Conservation (phyloP, 345 rosid genomes). For the Corchorus capsularis region DNA sequence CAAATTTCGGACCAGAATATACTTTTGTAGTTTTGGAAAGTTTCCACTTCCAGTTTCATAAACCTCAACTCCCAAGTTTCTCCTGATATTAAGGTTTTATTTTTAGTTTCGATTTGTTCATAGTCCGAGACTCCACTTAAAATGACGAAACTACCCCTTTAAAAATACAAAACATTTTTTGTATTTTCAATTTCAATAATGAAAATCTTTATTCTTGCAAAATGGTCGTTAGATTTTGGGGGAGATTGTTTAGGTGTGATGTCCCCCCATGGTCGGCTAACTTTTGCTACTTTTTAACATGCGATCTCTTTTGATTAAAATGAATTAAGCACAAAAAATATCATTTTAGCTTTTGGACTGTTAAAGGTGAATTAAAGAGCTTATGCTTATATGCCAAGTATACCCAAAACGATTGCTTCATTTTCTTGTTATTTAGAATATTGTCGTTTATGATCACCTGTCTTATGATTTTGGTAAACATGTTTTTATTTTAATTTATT, state of each 20-base stretch:
- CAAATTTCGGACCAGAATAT: neutral
- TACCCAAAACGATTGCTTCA: neutral
- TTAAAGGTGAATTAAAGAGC: slow-evolving; percentile 4
- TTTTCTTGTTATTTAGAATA: neutral
- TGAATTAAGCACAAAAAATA: too few relatives aligned
- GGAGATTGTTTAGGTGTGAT: neutral
- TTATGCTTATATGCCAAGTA: slow-evolving; percentile 11
- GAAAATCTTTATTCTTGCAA: neutral
- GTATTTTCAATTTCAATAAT: neutral
- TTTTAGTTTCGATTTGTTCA: neutral
- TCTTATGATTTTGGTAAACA: neutral
- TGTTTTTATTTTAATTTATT: too few relatives aligned
- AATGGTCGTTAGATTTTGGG: neutral
- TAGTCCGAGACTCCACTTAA: too few relatives aligned
- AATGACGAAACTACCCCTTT: neutral
- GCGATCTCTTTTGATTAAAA: neutral
- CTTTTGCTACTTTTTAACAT: neutral
- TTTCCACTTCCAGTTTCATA: neutral
- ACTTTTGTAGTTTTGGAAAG: neutral
- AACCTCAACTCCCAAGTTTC: neutral
- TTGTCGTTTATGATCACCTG: neutral
- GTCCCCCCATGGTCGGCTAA: neutral
- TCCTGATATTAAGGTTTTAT: neutral
- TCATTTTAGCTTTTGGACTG: neutral
- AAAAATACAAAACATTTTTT: too few relatives aligned